Evolutionary conservation across 148 eudicot genomes (phyloP).

Genomic region (Mesembryanthemum crystallinum): DNA sequence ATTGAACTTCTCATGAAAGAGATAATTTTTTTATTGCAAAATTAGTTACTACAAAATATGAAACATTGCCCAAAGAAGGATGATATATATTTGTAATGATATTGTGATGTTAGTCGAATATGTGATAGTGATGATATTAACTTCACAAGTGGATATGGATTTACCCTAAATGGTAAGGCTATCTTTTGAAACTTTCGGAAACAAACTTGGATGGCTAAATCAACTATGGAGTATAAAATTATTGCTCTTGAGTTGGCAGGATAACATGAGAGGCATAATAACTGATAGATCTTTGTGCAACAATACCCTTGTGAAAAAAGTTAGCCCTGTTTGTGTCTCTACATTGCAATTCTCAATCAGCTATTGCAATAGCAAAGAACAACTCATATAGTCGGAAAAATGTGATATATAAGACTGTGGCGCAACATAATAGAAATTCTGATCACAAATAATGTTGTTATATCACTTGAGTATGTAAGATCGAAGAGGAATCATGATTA

Average conservation of each 20-base stretch:
- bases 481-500: background rate
- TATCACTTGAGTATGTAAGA: background rate
- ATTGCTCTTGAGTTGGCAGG: conserved; percentile 2
- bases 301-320: background rate
- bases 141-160: background rate
- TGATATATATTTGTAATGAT: too few species aligned
- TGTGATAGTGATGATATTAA: background rate
- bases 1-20: too few species aligned
- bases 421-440: background rate
- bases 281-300: background rate
- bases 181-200: background rate
- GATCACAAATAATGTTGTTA: background rate
- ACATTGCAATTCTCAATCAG: background rate
- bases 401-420: background rate
- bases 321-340: background rate
- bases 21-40: too few species aligned
- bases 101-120: background rate
- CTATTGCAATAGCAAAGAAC: background rate
- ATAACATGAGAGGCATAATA: background rate
- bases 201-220: background rate
- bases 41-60: too few species aligned
- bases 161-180: background rate
- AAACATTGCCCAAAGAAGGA: too few species aligned
- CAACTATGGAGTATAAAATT: background rate
- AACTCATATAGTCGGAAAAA: background rate